These are phyloP conservation scores for Aspergillus felis DNA, from an alignment of 2,329 filamentous ascomycete genomes.

Conservation along the genomic window DNA sequence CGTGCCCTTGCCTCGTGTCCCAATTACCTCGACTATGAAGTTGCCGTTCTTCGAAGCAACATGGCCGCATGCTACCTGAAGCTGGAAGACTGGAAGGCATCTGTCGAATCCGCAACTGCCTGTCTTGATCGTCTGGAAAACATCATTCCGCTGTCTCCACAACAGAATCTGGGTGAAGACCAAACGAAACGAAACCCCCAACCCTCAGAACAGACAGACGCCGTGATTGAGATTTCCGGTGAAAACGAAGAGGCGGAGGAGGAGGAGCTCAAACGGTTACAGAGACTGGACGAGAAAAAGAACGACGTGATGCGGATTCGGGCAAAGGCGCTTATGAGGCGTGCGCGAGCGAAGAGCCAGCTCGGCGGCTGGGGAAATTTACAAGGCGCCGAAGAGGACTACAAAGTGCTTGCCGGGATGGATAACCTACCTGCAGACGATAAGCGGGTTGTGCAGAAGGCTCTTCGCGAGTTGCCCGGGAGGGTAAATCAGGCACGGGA, in stretches of 20 bases:
- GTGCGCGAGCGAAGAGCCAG: conserved; percentile 68
- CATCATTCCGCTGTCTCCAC: conserved; percentile 45
- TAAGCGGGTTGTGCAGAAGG: conserved; percentile 61
- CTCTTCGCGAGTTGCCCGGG: conserved; percentile 63
- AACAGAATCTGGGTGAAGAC: conserved; percentile 14
- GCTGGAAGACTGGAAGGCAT: conserved; percentile 78
- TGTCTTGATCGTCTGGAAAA: conserved; percentile 70
- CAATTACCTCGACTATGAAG: conserved; percentile 79
- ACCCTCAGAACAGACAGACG: conserved; percentile 8
- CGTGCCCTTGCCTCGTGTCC: conserved; percentile 75
- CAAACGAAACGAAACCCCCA: background rate
- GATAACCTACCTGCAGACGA: conserved; percentile 64
- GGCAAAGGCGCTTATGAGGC: conserved; percentile 75
- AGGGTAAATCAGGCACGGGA: conserved; percentile 75
- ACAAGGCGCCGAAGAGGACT: conserved; percentile 75
- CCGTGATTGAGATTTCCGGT: conserved; percentile 50
- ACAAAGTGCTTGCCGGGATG: conserved; percentile 61
- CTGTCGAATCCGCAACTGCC: conserved; percentile 67
- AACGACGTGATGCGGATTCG: conserved; percentile 73
- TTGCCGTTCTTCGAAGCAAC: conserved; percentile 83
- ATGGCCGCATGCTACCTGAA: conserved; percentile 86
- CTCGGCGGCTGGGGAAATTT: conserved; percentile 75
- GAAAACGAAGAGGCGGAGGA: conserved; percentile 38
- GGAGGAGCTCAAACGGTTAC: conserved; percentile 41
- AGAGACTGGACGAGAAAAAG: conserved; percentile 44